Evolutionary conservation across 106 monocot genomes (phyloP), one percentile per base, ranked within the genome.

Genomic region (Chionographis japonica): DNA sequence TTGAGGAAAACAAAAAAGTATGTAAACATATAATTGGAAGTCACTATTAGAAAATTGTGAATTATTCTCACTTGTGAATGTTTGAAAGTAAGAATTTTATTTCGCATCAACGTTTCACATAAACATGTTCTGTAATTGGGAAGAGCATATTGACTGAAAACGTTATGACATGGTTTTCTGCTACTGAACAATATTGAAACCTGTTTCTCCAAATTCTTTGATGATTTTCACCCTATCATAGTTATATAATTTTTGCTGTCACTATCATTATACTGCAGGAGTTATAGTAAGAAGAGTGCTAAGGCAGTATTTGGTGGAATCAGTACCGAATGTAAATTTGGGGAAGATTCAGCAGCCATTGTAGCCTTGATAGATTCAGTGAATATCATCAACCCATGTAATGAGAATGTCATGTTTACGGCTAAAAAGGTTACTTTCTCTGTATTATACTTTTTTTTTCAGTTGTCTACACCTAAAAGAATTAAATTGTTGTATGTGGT

Each of bases 341-440:
- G 71, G 72, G 82, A 92, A 58, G 83, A 77, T 74, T 86, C 83
- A 57, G 68, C 80, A 37, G 35, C 71, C 16, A 66, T 83, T 55
- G 46, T 76, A 73, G 66, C 74, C n/a, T 75, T 72, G 39, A 71
- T 86, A 16, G 75, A 70, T 67, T 89, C 78, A 4, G 40, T 75
- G 56, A 68, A 82, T 72, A 76, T 97, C 55, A 62, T 80, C 37
- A 84, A 97, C 60, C 91, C 95, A 52, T 74, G 37, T 40, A 89
- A 84, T 63, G 76, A 68, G 8, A 69, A 67, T 63, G 38, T 63
- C 41, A 16, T 92, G 50, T 69, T 92, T 4, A 46, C 54, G 17
- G 62, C 82, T 59, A 77, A 76, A 67, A 80, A 86, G 85, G 89
- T 94, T 13, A 49, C 43, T 64, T 52, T 58, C 36, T 60, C 36